Percentiles rank a stretch among this genome's conserved stretches.
Conservation (phyloP, 305 asterid species). For the Lippia alba region DNA sequence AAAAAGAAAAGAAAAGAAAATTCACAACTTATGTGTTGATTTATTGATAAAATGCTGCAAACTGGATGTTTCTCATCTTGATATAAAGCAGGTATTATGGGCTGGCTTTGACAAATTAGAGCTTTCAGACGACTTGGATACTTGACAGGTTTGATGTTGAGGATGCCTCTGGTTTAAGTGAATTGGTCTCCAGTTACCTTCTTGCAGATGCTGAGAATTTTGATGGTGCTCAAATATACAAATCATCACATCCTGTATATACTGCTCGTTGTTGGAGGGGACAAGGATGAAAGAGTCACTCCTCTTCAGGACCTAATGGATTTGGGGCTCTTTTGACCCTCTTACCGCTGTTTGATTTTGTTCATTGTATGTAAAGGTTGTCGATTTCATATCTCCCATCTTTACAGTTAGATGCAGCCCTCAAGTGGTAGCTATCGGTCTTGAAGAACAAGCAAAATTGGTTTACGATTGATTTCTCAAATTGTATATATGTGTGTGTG, state of each 20-base stretch:
- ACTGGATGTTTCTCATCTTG: background rate
- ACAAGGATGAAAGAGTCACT: slow-evolving; percentile 35
- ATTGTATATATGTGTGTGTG: background rate
- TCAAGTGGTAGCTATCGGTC: slow-evolving; percentile 65
- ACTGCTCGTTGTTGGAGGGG: slow-evolving; percentile 66
- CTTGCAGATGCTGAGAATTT: slow-evolving; percentile 56
- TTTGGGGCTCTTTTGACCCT: slow-evolving; percentile 42
- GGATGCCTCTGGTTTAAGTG: slow-evolving; percentile 60
- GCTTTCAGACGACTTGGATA: slow-evolving; percentile 56
- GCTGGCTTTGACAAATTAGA: slow-evolving; percentile 68
- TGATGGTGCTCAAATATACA: slow-evolving; percentile 52
- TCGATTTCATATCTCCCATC: slow-evolving; percentile 61
- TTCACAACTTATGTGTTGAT: background rate
- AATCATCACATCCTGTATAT: slow-evolving; percentile 57
- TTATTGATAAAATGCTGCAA: background rate
- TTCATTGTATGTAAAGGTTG: slow-evolving; percentile 66
- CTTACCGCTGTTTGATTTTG: slow-evolving; percentile 68
- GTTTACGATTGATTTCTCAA: background rate
- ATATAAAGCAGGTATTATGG: slow-evolving; percentile 58
- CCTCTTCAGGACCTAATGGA: slow-evolving; percentile 33
- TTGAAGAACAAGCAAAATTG: slow-evolving; percentile 47
- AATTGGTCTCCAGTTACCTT: slow-evolving; percentile 69
- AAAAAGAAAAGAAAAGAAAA: background rate
- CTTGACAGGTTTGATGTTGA: slow-evolving; percentile 62
- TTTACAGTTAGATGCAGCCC: slow-evolving; percentile 73